Conservation (phyloP, 2,329 filamentous ascomycete genomes). For the Exophiala sideris region DNA sequence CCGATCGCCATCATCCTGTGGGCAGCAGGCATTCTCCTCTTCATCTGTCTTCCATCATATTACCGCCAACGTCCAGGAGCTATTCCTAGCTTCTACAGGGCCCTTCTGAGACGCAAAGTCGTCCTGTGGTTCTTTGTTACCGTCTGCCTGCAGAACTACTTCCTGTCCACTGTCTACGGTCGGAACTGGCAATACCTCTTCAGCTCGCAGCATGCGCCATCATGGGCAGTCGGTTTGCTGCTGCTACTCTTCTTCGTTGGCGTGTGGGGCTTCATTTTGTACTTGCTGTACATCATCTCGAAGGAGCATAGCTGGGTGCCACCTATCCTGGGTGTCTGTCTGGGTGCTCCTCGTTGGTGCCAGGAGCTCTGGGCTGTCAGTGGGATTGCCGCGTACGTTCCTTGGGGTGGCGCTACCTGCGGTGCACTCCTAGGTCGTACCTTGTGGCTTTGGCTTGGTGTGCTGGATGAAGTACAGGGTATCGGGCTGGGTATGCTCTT, state of each 20-base stretch:
- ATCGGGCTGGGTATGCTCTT: slow-evolving; percentile 67
- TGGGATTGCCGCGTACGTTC: slow-evolving; percentile 59
- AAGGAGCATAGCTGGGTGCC: slow-evolving; percentile 63
- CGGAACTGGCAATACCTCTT: slow-evolving; percentile 66
- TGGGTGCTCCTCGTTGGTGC: slow-evolving; percentile 63
- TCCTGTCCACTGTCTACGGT: slow-evolving; percentile 62
- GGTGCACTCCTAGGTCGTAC: slow-evolving; percentile 53
- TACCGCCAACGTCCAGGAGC: slow-evolving; percentile 63
- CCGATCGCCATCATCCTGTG: slow-evolving; percentile 59
- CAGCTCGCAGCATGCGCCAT: slow-evolving; percentile 54
- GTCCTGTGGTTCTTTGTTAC: slow-evolving; percentile 65
- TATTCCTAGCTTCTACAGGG: slow-evolving; percentile 63
- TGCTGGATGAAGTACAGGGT: slow-evolving; percentile 63
- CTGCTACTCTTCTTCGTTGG: slow-evolving; percentile 48
- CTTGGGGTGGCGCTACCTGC: slow-evolving; percentile 57
- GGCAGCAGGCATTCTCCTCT: slow-evolving; percentile 54
- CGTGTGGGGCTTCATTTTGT: slow-evolving; percentile 55
- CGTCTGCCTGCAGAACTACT: slow-evolving; percentile 65
- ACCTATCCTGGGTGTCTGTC: slow-evolving; percentile 64
- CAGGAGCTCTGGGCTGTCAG: slow-evolving; percentile 66
- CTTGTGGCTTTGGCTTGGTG: slow-evolving; percentile 66
- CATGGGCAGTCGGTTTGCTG: slow-evolving; percentile 58
- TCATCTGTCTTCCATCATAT: slow-evolving; percentile 61
- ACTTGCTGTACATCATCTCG: slow-evolving; percentile 53
- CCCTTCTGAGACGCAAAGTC: slow-evolving; percentile 60